phyloP scores from a whole-genome alignment of 2,329 filamentous ascomycete species.

The Fusarium subglutinans region DNA sequence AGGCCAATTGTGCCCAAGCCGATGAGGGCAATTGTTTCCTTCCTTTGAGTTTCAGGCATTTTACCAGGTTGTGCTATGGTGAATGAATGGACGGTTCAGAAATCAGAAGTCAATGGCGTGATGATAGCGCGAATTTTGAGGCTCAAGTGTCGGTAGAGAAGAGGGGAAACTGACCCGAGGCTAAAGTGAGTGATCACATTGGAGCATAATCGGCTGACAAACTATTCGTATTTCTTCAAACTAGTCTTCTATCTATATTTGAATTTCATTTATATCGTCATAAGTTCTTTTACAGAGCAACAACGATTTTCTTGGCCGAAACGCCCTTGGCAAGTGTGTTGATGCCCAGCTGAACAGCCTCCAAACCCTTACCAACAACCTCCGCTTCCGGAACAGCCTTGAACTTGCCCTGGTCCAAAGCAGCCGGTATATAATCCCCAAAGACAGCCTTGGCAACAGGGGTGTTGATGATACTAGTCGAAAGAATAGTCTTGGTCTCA shows the following conservation, averaged over 20 bases:
- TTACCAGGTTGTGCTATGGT: rapidly evolving
- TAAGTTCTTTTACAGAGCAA: background rate
- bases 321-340: constrained; percentile 19
- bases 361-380: constrained; percentile 21
- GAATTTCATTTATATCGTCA: background rate
- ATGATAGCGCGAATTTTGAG: background rate
- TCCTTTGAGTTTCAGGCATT: background rate
- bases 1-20: constrained; percentile 29
- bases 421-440: constrained; percentile 16
- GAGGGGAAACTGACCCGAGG: constrained; percentile 24
- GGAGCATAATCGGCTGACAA: background rate
- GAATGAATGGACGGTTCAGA: too few species aligned
- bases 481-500: constrained; percentile 2
- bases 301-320: constrained; percentile 28
- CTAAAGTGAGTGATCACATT: background rate
- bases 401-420: constrained; percentile 15
- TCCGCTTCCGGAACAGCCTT: constrained; percentile 16
- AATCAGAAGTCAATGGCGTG: background rate
- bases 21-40: constrained; percentile 29
- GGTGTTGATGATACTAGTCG: constrained; percentile 11
- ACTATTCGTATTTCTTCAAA: background rate
- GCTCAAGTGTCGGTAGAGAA: constrained; percentile 1
- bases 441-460: constrained; percentile 26
- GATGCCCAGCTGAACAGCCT: constrained; percentile 12
- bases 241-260: background rate